Conservation (phyloP, 2,329 filamentous ascomycete genomes). For the Curvularia sp. region DNA sequence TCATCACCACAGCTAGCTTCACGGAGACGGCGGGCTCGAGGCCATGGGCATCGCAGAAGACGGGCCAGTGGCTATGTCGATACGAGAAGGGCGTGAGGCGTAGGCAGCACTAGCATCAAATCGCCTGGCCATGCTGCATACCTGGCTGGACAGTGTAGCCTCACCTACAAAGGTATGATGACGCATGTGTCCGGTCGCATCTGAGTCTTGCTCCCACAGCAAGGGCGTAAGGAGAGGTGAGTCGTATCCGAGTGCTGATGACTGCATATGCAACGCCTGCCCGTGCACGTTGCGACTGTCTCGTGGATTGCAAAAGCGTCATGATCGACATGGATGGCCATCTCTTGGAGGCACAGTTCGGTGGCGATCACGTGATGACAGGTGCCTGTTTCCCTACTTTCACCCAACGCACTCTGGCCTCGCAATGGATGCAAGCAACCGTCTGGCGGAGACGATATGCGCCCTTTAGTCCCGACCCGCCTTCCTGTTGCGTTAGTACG, state of each 20-base stretch:
- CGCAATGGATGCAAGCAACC: no score
- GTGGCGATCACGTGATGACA: background rate
- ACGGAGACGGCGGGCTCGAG: background rate
- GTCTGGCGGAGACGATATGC: background rate
- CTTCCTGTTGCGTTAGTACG: background rate
- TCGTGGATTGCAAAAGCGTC: background rate
- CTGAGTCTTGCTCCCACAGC: background rate
- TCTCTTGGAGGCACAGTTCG: background rate
- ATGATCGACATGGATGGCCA: background rate
- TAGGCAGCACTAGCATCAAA: background rate
- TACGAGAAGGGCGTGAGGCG: background rate
- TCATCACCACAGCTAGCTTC: constrained; percentile 6
- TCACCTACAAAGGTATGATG: background rate
- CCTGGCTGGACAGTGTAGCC: background rate
- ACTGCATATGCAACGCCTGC: background rate
- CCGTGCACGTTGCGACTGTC: background rate
- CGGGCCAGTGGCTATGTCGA: background rate
- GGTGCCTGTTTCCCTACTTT: background rate
- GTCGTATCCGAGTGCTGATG: background rate
- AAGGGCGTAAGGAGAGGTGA: background rate
- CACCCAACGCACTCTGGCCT: background rate
- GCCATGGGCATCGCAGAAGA: constrained; percentile 1
- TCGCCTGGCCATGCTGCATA: background rate
- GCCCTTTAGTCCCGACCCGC: background rate
- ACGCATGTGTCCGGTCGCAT: background rate